Conservation (phyloP, 164 flowering plant species). For the Magnolia changhungtana region DNA sequence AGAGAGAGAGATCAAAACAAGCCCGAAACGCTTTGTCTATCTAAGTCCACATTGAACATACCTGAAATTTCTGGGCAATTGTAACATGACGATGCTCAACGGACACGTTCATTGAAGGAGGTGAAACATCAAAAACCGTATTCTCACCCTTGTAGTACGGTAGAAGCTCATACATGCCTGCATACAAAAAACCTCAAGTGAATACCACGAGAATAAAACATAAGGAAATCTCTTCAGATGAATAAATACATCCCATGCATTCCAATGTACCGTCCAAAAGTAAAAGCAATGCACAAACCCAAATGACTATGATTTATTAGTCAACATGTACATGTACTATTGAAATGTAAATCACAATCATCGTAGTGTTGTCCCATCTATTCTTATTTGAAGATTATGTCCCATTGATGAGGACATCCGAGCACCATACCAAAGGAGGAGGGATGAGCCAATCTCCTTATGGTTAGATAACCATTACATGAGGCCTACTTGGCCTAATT, state of each 20-base stretch:
- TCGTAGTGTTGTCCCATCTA: too few species aligned
- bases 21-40: too few species aligned
- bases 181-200: constrained; percentile 14
- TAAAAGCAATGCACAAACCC: background rate
- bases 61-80: constrained; percentile 80
- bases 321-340: too few species aligned
- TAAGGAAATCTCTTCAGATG: background rate
- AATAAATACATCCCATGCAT: background rate
- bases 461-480: too few species aligned
- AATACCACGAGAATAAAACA: constrained; percentile 6
- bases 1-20: too few species aligned
- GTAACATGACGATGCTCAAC: constrained; percentile 74
- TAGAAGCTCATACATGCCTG: constrained; percentile 82
- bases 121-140: constrained; percentile 95
- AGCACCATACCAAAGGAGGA: too few species aligned
- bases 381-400: too few species aligned
- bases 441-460: too few species aligned
- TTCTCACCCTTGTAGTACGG: constrained; percentile 98
- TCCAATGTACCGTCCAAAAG: background rate
- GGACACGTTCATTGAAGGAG: constrained; percentile 53
- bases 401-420: too few species aligned
- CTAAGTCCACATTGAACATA: constrained; percentile 16
- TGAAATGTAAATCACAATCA: too few species aligned
- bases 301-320: background rate
- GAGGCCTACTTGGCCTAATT: too few species aligned